Base-by-base conservation (phyloP, 768 basidiomycete species). In the Coprinellus micaceus region DNA sequence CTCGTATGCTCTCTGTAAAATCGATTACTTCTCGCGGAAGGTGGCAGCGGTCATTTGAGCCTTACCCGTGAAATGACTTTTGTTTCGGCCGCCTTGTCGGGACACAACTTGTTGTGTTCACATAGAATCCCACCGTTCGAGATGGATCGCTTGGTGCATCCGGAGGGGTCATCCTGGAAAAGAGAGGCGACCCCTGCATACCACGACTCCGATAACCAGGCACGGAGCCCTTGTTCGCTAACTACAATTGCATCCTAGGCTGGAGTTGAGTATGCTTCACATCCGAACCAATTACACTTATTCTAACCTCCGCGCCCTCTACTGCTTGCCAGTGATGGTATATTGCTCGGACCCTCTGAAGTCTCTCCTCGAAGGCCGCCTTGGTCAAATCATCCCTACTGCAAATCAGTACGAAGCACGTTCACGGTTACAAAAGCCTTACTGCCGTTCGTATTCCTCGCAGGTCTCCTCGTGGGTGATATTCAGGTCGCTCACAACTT, bases 21-120 rank as follows among this genome's bases (percentile, higher is more conserved):
- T 47, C 30, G 17, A 19, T 15, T 50, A 26, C 25, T 30, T 12
- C 1, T 5, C 10, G 30, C 10, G 10, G 25, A 24, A 22, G 22
- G 21, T 5, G 21, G 25, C 17, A 28, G 24, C 7, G 24, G 45
- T 47, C 46, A 12, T 22, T 22, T 39, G 44, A 53, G 52, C 11
- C 26, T 40, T 46, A 89, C 88, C 64, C 72, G 67, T 24, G 72
- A 77, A 40, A 94, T 78, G 48, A 85, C 78, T 64, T 91, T 93
- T 82, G 93, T 86, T 59, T 80, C 71, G 43, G 64, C 61, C 3
- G 80, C 77, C 65, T 82, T 85, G 22, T 61, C 62, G 11, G 89
- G 89, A 68, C 90, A 78, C 36, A 91, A 74, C 21, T 61, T 67
- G 3, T 78, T 78, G 66, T 94, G 91, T 19, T 61, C 61, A 59